Conservation (phyloP, 2,329 filamentous ascomycete species). For the Zalaria sp. region DNA sequence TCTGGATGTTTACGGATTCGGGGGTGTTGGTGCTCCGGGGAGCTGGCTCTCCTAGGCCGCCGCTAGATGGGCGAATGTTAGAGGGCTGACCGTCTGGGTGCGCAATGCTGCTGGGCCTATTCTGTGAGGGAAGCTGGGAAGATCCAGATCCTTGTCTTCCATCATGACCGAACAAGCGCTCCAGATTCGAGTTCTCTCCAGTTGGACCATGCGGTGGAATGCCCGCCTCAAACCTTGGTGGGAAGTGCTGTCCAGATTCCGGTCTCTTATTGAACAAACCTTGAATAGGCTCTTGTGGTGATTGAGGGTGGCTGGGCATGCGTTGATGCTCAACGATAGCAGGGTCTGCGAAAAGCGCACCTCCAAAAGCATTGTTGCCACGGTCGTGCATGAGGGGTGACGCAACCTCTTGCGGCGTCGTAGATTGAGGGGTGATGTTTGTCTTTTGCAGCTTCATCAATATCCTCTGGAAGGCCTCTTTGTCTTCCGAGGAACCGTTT, state of each 20-base stretch:
- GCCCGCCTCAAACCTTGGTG: background rate
- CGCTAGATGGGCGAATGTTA: background rate
- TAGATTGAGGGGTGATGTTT: background rate
- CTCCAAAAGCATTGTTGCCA: background rate
- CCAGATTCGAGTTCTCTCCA: background rate
- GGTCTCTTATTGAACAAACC: background rate
- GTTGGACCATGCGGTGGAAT: background rate
- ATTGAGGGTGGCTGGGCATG: background rate
- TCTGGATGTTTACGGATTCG: slow-evolving; percentile 15
- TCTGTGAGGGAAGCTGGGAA: background rate
- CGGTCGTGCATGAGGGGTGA: background rate
- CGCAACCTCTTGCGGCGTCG: background rate
- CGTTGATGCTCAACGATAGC: background rate
- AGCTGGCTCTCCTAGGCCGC: background rate
- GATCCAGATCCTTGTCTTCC: slow-evolving; percentile 1
- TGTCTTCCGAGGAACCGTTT: slow-evolving; percentile 49
- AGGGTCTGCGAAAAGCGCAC: background rate
- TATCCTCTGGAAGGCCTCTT: slow-evolving; percentile 55
- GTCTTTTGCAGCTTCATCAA: slow-evolving; percentile 2
- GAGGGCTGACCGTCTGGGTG: background rate
- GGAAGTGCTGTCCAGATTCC: background rate
- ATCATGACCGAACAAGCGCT: background rate
- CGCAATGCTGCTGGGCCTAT: background rate
- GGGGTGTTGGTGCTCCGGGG: slow-evolving; percentile 5
- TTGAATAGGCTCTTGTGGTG: background rate